Base-by-base conservation (phyloP, 2,329 filamentous ascomycete genomes). In the Neurospora sp. region DNA sequence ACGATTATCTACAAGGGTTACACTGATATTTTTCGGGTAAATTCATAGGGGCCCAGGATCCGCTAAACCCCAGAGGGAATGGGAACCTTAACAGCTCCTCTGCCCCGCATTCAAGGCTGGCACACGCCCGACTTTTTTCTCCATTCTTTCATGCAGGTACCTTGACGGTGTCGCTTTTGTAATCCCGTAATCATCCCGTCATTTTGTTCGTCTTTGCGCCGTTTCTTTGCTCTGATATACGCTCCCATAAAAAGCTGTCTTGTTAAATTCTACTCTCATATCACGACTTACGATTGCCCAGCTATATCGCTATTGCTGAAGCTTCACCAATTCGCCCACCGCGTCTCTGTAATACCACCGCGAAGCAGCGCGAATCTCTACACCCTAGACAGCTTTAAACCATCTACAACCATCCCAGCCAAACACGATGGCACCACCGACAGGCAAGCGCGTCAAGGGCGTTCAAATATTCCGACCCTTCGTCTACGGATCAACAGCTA, bases 401-500 rank as follows among this genome's bases (percentile, higher is more conserved):
- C 38, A 41, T 66, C 40, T 52, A 68, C 39, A 46, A 40, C 23
- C 70, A 69, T 69, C 41, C 70, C 57, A 66, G 69, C 6, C 66
- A 69, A 66, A 71, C 66, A 76, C 69, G 69, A 90, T 90, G 88
- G 87, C 87, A 69, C 88, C 87, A 17, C 84, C 86, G 12, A 85
- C 85, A 28, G 86, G 86, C 70, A 89, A 89, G 79, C 88, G 88
- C 77, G 85, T 88, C 74, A 90, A 91, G 77, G 85, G 88, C 76
- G 84, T 85, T 67, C 86, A 92, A 82, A 82, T 90, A 72, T 86
- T 82, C 74, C 85, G 88, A 12, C 88, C 88, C 38, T 90, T 90
- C 78, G 82, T 94, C 74, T 92, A 92, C 79, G 92, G 92, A 78
- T 92, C 89, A 72, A 92, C 96, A 72, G 93, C 95, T 23, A 85